Conservation (phyloP, 73 alveolate genomes). For the Stentor roeselii region DNA sequence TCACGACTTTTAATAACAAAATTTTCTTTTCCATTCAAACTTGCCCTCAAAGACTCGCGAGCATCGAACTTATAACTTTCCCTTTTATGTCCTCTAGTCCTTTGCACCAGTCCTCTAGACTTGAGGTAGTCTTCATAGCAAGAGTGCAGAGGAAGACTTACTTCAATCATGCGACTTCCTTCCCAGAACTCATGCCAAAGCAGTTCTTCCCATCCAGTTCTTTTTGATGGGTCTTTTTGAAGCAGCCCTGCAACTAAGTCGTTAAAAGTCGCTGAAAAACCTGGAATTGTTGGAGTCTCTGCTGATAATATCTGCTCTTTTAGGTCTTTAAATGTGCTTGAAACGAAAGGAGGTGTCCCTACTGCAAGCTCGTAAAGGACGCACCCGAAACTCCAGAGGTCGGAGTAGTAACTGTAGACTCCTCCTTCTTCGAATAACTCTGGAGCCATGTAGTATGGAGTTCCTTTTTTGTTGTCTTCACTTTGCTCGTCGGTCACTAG, state of each 20-base stretch:
- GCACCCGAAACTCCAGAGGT: constrained; percentile 92
- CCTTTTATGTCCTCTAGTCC: background rate
- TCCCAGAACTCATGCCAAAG: constrained; percentile 84
- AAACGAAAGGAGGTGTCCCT: constrained; percentile 93
- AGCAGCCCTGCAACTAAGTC: constrained; percentile 74
- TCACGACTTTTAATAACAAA: background rate
- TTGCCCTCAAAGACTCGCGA: constrained; percentile 4
- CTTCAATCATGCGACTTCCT: constrained; percentile 32
- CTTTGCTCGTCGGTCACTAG: constrained; percentile 54
- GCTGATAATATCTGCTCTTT: constrained; percentile 67
- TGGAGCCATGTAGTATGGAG: constrained; percentile 96
- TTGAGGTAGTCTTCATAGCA: constrained; percentile 55
- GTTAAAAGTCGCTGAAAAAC: constrained; percentile 74
- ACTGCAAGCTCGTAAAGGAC: constrained; percentile 86
- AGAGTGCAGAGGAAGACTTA: constrained; percentile 64
- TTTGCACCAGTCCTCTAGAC: constrained; percentile 15
- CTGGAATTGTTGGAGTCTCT: constrained; percentile 61
- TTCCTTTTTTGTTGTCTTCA: constrained; percentile 50
- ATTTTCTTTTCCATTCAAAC: constrained; percentile 3
- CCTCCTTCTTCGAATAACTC: constrained; percentile 82
- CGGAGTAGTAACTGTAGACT: constrained; percentile 70
- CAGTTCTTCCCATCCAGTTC: constrained; percentile 93
- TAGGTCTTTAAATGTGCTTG: constrained; percentile 79
- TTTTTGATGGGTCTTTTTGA: constrained; percentile 88
- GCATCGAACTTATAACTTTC: background rate